Conservation (phyloP, 2,329 filamentous ascomycete genomes). For the Alternaria gaisen region DNA sequence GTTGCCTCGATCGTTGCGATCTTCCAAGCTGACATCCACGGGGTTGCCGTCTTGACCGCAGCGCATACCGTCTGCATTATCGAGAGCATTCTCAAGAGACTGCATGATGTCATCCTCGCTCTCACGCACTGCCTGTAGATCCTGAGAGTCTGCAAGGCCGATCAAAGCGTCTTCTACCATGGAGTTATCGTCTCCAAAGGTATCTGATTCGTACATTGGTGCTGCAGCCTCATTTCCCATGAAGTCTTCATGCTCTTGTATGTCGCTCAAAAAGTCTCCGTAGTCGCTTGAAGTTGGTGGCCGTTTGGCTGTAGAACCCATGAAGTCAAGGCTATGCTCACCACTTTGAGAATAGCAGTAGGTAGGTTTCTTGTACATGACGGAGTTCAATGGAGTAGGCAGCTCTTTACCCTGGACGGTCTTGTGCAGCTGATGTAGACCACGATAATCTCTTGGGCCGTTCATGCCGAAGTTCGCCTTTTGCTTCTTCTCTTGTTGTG, state of each 20-base stretch:
- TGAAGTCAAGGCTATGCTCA: constrained; percentile 34
- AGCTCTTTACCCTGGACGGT: constrained; percentile 32
- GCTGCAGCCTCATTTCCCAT: not conserved
- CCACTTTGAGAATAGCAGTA: constrained; percentile 39
- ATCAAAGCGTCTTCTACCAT: constrained; percentile 43
- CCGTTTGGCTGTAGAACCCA: constrained; percentile 9
- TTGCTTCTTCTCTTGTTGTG: constrained; percentile 41
- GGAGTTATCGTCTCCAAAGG: constrained; percentile 44
- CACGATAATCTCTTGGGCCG: constrained; percentile 30
- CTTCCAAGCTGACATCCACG: not conserved
- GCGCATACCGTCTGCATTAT: constrained; percentile 12
- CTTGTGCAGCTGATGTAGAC: constrained; percentile 39
- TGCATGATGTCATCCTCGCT: constrained; percentile 1
- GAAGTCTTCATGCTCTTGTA: not conserved
- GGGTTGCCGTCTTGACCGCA: constrained; percentile 17
- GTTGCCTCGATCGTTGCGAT: not conserved
- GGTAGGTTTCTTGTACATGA: constrained; percentile 40
- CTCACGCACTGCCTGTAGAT: constrained; percentile 17
- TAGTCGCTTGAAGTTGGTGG: constrained; percentile 39
- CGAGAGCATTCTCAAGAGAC: not conserved
- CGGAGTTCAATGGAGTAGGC: constrained; percentile 29
- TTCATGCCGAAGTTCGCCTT: constrained; percentile 26
- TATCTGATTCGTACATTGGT: constrained; percentile 22
- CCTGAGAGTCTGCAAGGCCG: constrained; percentile 44
- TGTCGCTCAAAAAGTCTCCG: constrained; percentile 23